A percentile compares a stretch with the other conserved stretches of the same genome.
These are phyloP conservation scores for Xylaria sp. DNA, from an alignment of 2,329 filamentous ascomycete genomes.

Conservation along the genomic window DNA sequence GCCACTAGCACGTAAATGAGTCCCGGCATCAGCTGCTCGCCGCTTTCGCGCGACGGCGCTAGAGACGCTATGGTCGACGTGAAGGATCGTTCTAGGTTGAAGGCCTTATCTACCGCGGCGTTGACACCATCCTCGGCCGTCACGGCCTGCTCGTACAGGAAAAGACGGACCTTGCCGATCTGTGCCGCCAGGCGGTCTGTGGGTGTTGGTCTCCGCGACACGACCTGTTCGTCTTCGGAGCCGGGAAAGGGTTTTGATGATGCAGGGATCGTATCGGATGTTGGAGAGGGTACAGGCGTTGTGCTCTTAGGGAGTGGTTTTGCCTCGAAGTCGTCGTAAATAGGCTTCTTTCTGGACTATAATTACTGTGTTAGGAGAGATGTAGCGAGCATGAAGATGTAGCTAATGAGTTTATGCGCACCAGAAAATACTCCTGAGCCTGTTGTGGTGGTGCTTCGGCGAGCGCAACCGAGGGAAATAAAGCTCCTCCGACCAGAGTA, in stretches of 20 bases:
- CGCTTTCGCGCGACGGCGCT: conserved; percentile 84
- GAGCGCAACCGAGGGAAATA: conserved; percentile 52
- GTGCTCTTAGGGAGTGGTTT: conserved; percentile 47
- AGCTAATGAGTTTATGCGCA: conserved; percentile 18
- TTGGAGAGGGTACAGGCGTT: conserved; percentile 48
- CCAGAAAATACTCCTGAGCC: conserved; percentile 37
- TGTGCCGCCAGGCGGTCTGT: conserved; percentile 90
- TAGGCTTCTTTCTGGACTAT: conserved; percentile 70
- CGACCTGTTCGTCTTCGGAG: conserved; percentile 41
- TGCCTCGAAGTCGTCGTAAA: conserved; percentile 79
- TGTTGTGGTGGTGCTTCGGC: conserved; percentile 60
- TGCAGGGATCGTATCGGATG: conserved; percentile 50
- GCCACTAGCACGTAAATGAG: conserved; percentile 92
- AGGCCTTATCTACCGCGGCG: conserved; percentile 79
- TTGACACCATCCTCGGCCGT: conserved; percentile 86
- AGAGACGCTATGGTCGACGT: conserved; percentile 89
- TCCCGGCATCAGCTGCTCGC: conserved; percentile 90
- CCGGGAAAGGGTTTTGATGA: conserved; percentile 46
- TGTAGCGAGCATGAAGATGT: background rate
- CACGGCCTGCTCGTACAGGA: conserved; percentile 80
- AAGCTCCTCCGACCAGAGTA: conserved; percentile 50
- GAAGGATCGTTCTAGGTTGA: conserved; percentile 88
- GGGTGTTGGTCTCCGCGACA: conserved; percentile 71
- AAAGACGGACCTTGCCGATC: conserved; percentile 82
- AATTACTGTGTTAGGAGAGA: conserved; percentile 25